Evolutionary conservation across 768 basidiomycete species (phyloP).

Genomic region (Grammothele lineata): DNA sequence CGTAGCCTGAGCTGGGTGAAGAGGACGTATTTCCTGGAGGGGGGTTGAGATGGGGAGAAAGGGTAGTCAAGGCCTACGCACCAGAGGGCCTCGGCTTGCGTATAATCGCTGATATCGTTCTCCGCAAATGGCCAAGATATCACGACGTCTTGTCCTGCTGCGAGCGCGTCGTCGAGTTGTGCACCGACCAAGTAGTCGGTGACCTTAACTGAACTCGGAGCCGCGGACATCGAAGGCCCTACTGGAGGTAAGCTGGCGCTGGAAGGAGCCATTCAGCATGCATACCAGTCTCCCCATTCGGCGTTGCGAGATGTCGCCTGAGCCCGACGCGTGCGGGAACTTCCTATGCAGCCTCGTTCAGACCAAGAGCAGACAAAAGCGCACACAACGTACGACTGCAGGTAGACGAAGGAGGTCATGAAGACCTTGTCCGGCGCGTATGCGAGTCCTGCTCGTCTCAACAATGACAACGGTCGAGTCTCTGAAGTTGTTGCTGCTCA

Average conservation of each 20-base stretch:
- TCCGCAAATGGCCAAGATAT: constrained; percentile 83
- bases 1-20: constrained; percentile 71
- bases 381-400: constrained; percentile 53
- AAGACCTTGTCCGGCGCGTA: constrained; percentile 77
- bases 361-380: too few species aligned
- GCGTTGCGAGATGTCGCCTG: constrained; percentile 31
- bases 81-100: constrained; percentile 88
- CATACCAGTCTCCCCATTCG: constrained; percentile 31
- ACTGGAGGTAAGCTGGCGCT: too few species aligned
- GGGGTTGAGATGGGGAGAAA: neutral
- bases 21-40: constrained; percentile 75
- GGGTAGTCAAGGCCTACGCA: too few species aligned
- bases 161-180: constrained; percentile 76
- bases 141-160: constrained; percentile 65
- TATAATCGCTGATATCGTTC: constrained; percentile 71
- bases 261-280: constrained; percentile 3
- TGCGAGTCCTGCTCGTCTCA: constrained; percentile 65
- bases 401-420: constrained; percentile 76
- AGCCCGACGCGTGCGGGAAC: constrained; percentile 78
- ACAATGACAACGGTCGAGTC: constrained; percentile 79
- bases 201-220: constrained; percentile 49
- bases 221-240: constrained; percentile 39
- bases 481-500: constrained; percentile 41
- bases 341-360: constrained; percentile 45
- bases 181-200: constrained; percentile 82